These are phyloP conservation scores for Gamsiella multidivaricata DNA, from an alignment of 192 early-diverging fungal species.

Conservation along the genomic window DNA sequence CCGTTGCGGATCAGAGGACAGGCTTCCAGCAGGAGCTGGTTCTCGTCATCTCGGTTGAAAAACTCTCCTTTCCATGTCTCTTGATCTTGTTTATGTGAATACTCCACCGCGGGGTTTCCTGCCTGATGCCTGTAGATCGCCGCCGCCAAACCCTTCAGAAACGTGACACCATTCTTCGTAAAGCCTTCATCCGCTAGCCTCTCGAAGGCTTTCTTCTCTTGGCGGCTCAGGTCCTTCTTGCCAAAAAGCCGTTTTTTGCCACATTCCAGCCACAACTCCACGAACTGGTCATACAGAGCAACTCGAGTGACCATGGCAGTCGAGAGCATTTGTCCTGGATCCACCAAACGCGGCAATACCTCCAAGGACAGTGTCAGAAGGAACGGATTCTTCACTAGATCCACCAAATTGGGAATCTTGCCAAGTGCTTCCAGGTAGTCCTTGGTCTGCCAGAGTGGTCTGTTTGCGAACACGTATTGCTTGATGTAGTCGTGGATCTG, in stretches of 20 bases:
- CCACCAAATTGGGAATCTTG: not conserved
- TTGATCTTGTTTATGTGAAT: not conserved
- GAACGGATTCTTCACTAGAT: not conserved
- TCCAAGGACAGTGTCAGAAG: not conserved
- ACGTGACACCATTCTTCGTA: not conserved
- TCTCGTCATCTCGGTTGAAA: not conserved
- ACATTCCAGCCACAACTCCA: not conserved
- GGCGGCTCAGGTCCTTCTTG: not conserved
- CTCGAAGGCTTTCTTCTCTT: not conserved
- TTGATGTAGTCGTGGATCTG: too few relatives aligned
- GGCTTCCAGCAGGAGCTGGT: not conserved
- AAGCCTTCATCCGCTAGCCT: not conserved
- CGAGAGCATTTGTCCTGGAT: not conserved
- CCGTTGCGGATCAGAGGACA: not conserved
- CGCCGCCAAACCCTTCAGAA: not conserved
- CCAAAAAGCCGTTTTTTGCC: not conserved
- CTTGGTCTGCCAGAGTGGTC: too few relatives aligned
- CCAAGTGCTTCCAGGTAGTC: not conserved
- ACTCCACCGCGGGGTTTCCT: not conserved
- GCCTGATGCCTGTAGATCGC: not conserved
- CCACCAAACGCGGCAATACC: not conserved
- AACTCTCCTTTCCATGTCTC: not conserved
- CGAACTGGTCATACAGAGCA: not conserved
- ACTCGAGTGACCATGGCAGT: not conserved
- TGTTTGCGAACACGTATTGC: too few relatives aligned